Evolutionary conservation across 2,329 filamentous ascomycete species (phyloP).

Genomic region (Talaromyces sp.): DNA sequence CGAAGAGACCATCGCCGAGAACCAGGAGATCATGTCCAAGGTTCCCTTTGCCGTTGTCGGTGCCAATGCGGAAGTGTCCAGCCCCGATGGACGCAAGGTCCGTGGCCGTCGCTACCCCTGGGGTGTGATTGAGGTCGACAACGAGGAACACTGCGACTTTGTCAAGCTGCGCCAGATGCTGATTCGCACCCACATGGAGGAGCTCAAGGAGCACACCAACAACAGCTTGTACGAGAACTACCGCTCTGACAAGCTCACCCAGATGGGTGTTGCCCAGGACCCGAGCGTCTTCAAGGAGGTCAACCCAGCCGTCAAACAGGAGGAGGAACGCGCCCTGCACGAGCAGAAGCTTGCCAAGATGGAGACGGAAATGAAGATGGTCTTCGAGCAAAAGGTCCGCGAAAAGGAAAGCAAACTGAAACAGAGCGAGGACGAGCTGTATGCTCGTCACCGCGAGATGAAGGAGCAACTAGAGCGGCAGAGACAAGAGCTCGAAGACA

Average conservation of each 20-base stretch:
- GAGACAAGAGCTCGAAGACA: slow-evolving; percentile 92
- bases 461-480: slow-evolving; percentile 98
- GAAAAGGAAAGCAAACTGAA: slow-evolving; percentile 99
- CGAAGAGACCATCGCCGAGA: slow-evolving; percentile 98
- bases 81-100: slow-evolving; percentile 88
- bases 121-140: slow-evolving; percentile 98
- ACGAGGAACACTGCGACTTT: slow-evolving; percentile 99
- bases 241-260: slow-evolving; percentile 97
- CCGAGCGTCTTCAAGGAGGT: slow-evolving; percentile 99
- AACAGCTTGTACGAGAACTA: slow-evolving; percentile 99
- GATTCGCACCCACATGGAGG: slow-evolving; percentile 99
- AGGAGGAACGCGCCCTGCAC: slow-evolving; percentile 95
- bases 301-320: slow-evolving; percentile 99
- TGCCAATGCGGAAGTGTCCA: slow-evolving; percentile 90
- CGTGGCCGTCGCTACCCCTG: slow-evolving; percentile 95
- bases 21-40: slow-evolving; percentile 99
- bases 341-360: slow-evolving; percentile 99
- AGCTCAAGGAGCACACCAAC: slow-evolving; percentile 99
- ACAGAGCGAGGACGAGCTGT: slow-evolving; percentile 98
- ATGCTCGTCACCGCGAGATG: slow-evolving; percentile 98
- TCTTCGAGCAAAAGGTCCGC: slow-evolving; percentile 99
- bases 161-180: slow-evolving; percentile 99
- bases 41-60: slow-evolving; percentile 97
- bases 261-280: slow-evolving; percentile 98
- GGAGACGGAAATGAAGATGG: slow-evolving; percentile 99